Conservation (phyloP, 192 early-diverging fungal species). For the Rhizophagus clarus region DNA sequence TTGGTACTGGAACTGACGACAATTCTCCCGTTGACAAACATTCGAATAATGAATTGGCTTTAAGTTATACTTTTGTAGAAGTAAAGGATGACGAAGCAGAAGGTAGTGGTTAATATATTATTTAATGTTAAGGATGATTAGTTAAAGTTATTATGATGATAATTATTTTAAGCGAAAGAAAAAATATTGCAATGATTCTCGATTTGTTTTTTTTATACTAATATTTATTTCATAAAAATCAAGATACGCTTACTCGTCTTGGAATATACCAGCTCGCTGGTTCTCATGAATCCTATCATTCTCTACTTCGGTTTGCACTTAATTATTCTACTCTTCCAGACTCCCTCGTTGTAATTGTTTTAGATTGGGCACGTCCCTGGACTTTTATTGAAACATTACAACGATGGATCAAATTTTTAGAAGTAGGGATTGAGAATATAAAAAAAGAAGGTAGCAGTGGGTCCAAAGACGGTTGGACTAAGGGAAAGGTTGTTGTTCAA, state of each 20-base stretch:
- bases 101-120: conserved; percentile 40
- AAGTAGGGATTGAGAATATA: conserved; percentile 55
- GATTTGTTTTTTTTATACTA: neutral
- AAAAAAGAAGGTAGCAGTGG: conserved; percentile 51
- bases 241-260: conserved; percentile 70
- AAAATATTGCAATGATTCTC: conserved; percentile 15
- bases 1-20: conserved; percentile 46
- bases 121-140: neutral
- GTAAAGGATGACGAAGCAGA: conserved; percentile 89
- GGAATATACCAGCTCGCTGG: conserved; percentile 81
- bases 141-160: conserved; percentile 8
- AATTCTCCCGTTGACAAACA: conserved; percentile 41
- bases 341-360: conserved; percentile 71
- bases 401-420: conserved; percentile 76
- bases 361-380: conserved; percentile 94
- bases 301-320: conserved; percentile 73
- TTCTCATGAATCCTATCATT: conserved; percentile 65
- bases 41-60: conserved; percentile 73
- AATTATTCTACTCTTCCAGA: conserved; percentile 63
- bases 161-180: neutral
- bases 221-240: neutral
- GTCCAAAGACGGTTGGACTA: conserved; percentile 55
- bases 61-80: conserved; percentile 83
- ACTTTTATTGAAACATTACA: conserved; percentile 78
- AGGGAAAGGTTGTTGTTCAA: conserved; percentile 67